Percentiles rank a stretch among this genome's conserved stretches.
Conservation (phyloP, 306 rosid species). For the Mimosa bimucronata region DNA sequence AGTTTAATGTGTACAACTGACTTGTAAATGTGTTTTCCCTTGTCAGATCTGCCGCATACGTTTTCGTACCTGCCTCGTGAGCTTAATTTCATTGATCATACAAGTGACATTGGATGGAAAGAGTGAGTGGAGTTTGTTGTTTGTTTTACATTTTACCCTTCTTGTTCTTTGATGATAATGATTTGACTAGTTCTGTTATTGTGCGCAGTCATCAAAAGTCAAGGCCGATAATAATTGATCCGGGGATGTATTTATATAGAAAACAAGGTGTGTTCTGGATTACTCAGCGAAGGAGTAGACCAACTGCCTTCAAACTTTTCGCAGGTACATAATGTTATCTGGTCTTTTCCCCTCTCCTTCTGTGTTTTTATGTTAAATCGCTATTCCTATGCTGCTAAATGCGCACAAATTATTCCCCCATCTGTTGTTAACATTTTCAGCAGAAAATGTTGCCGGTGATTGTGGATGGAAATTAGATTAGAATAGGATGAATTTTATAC, state of each 20-base stretch:
- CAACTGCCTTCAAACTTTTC: constrained; percentile 76
- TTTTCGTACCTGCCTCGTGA: constrained; percentile 72
- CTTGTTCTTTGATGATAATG: background rate
- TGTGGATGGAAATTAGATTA: constrained; percentile 12
- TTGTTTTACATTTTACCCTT: background rate
- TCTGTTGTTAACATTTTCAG: too few species aligned
- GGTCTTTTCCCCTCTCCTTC: too few species aligned
- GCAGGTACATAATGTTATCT: constrained; percentile 48
- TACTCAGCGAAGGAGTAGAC: constrained; percentile 74
- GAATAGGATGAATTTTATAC: constrained; percentile 33
- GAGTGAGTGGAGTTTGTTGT: constrained; percentile 47
- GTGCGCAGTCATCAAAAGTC: constrained; percentile 59
- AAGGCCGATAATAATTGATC: constrained; percentile 71
- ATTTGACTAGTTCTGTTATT: constrained; percentile 27
- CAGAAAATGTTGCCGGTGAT: constrained; percentile 28
- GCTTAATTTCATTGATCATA: constrained; percentile 78
- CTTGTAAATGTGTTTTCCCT: constrained; percentile 39
- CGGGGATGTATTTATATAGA: constrained; percentile 68
- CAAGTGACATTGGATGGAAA: constrained; percentile 81
- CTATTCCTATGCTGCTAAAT: too few species aligned
- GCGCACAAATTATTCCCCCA: too few species aligned
- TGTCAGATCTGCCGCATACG: constrained; percentile 69
- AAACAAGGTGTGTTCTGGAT: constrained; percentile 73
- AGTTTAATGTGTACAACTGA: constrained; percentile 9
- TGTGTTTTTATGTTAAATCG: too few species aligned